Evolutionary conservation across 2,329 filamentous ascomycete species (phyloP).

Genomic region (Phaeosphaeriaceae sp.): DNA sequence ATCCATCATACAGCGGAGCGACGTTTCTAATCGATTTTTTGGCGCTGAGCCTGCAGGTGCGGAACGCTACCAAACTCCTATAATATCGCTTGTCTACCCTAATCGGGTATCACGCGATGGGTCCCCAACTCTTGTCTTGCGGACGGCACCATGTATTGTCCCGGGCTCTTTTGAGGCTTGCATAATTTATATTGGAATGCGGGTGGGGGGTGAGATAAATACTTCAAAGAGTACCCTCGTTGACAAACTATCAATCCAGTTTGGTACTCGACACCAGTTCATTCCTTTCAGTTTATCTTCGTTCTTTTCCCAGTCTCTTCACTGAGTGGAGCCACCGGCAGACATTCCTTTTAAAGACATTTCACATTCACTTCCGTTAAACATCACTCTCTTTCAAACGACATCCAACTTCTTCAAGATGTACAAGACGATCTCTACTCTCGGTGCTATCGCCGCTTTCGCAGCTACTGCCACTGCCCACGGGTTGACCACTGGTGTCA

Average conservation of each 20-base stretch:
- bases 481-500: constrained; percentile 54
- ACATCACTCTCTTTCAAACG: constrained; percentile 15
- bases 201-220: constrained; percentile 26
- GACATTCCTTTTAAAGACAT: constrained; percentile 38
- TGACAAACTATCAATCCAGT: constrained; percentile 32
- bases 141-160: constrained; percentile 20
- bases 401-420: constrained; percentile 26
- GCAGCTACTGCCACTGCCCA: constrained; percentile 55
- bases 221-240: constrained; percentile 14
- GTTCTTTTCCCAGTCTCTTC: constrained; percentile 40
- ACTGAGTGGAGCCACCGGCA: constrained; percentile 43
- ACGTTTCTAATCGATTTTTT: constrained; percentile 17
- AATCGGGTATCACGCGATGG: constrained; percentile 20
- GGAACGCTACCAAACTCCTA: constrained; percentile 22
- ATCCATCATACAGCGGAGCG: constrained; percentile 11
- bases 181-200: constrained; percentile 2
- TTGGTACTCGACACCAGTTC: constrained; percentile 33
- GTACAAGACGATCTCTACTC: constrained; percentile 35
- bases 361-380: constrained; percentile 29
- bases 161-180: constrained; percentile 13
- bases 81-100: constrained; percentile 32
- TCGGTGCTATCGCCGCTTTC: constrained; percentile 39
- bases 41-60: constrained; percentile 18
- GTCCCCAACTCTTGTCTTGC: constrained; percentile 17
- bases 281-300: constrained; percentile 33